Evolutionary conservation across 2,329 filamentous ascomycete species (phyloP).

Genomic region (Colletotrichum lindemuthianum): DNA sequence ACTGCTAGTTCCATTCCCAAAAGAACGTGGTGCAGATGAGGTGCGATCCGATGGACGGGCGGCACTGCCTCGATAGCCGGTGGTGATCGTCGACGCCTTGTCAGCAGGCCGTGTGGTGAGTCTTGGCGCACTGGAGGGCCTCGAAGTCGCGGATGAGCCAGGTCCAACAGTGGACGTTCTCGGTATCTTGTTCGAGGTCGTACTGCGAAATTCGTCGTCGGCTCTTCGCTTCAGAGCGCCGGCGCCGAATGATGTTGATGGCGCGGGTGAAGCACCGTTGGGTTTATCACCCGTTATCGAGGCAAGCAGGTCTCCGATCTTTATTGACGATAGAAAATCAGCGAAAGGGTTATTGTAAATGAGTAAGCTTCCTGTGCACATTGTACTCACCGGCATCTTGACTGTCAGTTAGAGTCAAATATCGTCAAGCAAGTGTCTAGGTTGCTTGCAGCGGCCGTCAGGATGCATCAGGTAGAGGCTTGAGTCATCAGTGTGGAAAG

Average conservation of each 20-base stretch:
- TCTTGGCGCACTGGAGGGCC: slow-evolving; percentile 39
- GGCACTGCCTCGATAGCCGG: slow-evolving; percentile 35
- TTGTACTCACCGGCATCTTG: slow-evolving; percentile 38
- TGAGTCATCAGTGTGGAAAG: slow-evolving; percentile 34
- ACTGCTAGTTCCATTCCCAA: slow-evolving; percentile 15
- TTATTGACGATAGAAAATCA: slow-evolving; percentile 4
- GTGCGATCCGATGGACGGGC: slow-evolving; percentile 28
- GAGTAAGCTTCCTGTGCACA: not conserved
- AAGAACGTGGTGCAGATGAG: slow-evolving; percentile 24
- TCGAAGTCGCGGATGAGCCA: slow-evolving; percentile 40
- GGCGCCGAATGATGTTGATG: slow-evolving; percentile 43
- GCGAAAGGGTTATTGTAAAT: not conserved
- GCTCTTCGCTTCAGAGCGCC: slow-evolving; percentile 65
- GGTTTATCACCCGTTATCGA: slow-evolving; percentile 68
- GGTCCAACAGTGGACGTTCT: slow-evolving; percentile 40
- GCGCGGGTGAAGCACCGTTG: slow-evolving; percentile 45
- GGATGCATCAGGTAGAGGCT: slow-evolving; percentile 33
- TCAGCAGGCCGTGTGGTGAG: slow-evolving; percentile 31
- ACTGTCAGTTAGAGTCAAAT: slow-evolving; percentile 25
- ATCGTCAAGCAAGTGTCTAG: slow-evolving; percentile 35
- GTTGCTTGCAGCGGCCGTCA: slow-evolving; percentile 35
- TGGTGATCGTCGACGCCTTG: slow-evolving; percentile 6
- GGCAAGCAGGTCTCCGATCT: slow-evolving; percentile 67
- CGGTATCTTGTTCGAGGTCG: slow-evolving; percentile 53
- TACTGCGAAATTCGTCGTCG: slow-evolving; percentile 57